phyloP scores from a whole-genome alignment of 129 eudicot species.

The Flaveria bidentis region DNA sequence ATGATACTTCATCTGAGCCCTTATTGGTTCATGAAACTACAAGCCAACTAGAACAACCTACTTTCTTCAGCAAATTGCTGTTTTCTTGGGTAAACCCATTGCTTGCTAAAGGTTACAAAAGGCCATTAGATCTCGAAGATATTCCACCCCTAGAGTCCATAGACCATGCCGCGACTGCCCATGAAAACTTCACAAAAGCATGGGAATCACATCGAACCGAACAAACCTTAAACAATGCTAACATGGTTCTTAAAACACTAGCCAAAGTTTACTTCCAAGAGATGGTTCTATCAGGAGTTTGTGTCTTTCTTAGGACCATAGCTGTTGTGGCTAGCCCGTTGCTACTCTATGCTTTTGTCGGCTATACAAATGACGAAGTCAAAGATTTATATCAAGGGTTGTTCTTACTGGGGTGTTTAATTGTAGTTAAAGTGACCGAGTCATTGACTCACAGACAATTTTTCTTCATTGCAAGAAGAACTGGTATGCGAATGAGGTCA shows the following conservation, averaged over 20 bases:
- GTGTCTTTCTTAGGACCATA: slow-evolving; percentile 40
- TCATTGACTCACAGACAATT: slow-evolving; percentile 66
- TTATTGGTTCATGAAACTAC: slow-evolving; percentile 30
- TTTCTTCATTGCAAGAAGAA: slow-evolving; percentile 57
- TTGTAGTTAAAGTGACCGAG: slow-evolving; percentile 59
- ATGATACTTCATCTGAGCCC: slow-evolving; percentile 28
- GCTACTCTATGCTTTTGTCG: slow-evolving; percentile 57
- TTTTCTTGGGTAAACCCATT: slow-evolving; percentile 64
- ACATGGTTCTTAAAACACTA: slow-evolving; percentile 43
- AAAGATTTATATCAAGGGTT: slow-evolving; percentile 39
- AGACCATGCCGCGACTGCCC: slow-evolving; percentile 51
- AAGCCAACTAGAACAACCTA: slow-evolving; percentile 28
- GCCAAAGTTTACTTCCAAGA: slow-evolving; percentile 45
- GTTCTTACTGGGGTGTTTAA: slow-evolving; percentile 51
- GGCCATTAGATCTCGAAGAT: slow-evolving; percentile 45
- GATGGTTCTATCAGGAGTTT: slow-evolving; percentile 42
- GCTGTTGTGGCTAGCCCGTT: slow-evolving; percentile 46
- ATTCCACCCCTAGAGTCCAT: slow-evolving; percentile 46
- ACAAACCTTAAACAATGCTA: slow-evolving; percentile 21
- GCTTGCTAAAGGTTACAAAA: slow-evolving; percentile 47
- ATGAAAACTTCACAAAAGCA: slow-evolving; percentile 39
- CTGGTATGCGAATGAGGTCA: slow-evolving; percentile 77
- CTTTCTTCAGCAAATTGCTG: slow-evolving; percentile 40
- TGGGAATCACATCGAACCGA: slow-evolving; percentile 42
- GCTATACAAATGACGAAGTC: slow-evolving; percentile 34